Evolutionary conservation across 768 basidiomycete species (phyloP).

Genomic region (Termitomyces sp.): DNA sequence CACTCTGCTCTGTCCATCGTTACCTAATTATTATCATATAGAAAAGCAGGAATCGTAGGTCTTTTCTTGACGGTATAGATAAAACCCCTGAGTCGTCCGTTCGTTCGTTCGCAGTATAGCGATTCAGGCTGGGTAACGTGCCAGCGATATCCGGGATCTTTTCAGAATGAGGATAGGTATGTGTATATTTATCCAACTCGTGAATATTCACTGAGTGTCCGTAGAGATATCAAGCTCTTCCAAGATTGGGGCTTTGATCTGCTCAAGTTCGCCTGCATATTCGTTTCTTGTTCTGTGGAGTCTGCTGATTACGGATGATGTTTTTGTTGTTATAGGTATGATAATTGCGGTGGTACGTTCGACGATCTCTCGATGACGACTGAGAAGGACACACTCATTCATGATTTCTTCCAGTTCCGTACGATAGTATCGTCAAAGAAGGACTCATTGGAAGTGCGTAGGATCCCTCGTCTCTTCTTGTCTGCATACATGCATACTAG

Average conservation of each 20-base stretch:
- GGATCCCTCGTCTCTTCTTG: background rate
- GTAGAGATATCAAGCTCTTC: constrained; percentile 50
- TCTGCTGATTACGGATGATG: background rate
- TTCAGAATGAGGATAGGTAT: constrained; percentile 39
- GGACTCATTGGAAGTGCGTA: constrained; percentile 50
- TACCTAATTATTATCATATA: no score
- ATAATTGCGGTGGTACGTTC: constrained; percentile 46
- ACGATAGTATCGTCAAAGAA: constrained; percentile 48
- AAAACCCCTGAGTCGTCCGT: no score
- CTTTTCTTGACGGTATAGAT: no score
- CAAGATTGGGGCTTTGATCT: constrained; percentile 66
- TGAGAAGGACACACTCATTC: no score
- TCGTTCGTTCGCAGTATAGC: constrained; percentile 33
- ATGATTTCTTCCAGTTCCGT: constrained; percentile 42
- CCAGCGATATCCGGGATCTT: constrained; percentile 60
- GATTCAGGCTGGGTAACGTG: constrained; percentile 68
- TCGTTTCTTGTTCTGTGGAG: background rate
- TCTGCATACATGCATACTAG: no score
- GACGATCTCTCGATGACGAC: background rate
- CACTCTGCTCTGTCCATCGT: no score
- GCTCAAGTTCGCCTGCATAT: constrained; percentile 44
- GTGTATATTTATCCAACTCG: background rate
- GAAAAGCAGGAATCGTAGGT: constrained; percentile 40
- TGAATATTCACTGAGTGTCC: background rate
- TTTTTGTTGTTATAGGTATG: constrained; percentile 42